These are phyloP conservation scores for Vitellaria paradoxa DNA, from an alignment of 179 eudicot species.

Conservation along the genomic window DNA sequence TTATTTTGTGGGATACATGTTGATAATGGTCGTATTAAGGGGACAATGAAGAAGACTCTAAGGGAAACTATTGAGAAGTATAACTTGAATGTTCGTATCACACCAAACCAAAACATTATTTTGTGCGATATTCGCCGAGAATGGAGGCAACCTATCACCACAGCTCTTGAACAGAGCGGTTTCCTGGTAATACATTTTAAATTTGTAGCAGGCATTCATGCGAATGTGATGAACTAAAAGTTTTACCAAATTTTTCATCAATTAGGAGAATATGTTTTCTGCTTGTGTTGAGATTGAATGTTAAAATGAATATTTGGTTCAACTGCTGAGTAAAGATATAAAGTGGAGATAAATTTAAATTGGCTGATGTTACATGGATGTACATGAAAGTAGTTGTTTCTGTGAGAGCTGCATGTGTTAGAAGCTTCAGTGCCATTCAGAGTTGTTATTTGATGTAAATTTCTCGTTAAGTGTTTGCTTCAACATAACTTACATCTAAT, in stretches of 20 bases:
- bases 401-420: background rate
- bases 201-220: background rate
- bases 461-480: background rate
- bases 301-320: slow-evolving; percentile 1
- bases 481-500: too few relatives aligned
- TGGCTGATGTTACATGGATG: background rate
- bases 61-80: slow-evolving; percentile 93
- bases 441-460: slow-evolving; percentile 1
- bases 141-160: slow-evolving; percentile 77
- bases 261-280: background rate
- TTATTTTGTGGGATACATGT: slow-evolving; percentile 90
- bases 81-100: slow-evolving; percentile 83
- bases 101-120: slow-evolving; percentile 90
- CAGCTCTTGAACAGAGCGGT: slow-evolving; percentile 86
- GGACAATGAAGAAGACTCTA: slow-evolving; percentile 74
- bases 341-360: background rate
- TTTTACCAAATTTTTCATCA: background rate
- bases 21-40: slow-evolving; percentile 91
- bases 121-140: slow-evolving; percentile 71
- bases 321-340: background rate
- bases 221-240: background rate
- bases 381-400: background rate
- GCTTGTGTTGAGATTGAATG: background rate
- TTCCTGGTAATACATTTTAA: slow-evolving; percentile 59
- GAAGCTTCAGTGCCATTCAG: background rate